phyloP scores from a whole-genome alignment of 164 flowering plant species.

The Chloranthus sessilifolius region DNA sequence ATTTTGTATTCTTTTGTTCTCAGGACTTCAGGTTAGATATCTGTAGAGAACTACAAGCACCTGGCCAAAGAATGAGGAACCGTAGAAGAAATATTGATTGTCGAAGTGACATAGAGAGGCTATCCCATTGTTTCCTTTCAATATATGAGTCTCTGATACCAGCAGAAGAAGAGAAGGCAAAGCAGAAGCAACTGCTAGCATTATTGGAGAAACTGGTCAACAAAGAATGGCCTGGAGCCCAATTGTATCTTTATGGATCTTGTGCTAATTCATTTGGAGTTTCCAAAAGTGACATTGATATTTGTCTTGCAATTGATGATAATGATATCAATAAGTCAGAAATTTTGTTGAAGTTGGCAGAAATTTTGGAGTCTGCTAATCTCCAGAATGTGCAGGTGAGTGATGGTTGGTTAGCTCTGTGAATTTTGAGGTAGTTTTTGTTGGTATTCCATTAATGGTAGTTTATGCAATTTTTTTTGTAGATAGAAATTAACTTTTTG shows the following conservation, averaged over 20 bases:
- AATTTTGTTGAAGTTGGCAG: constrained; percentile 76
- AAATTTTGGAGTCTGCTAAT: constrained; percentile 70
- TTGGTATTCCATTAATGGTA: too few species aligned
- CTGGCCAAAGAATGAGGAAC: constrained; percentile 53
- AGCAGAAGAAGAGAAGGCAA: constrained; percentile 78
- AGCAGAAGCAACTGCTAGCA: constrained; percentile 66
- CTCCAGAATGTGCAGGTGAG: constrained; percentile 91
- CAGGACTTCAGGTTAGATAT: constrained; percentile 64
- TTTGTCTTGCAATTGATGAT: constrained; percentile 76
- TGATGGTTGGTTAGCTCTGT: not conserved
- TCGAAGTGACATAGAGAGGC: constrained; percentile 57
- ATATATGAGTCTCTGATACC: constrained; percentile 83
- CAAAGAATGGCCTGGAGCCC: constrained; percentile 91
- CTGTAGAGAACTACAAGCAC: constrained; percentile 40
- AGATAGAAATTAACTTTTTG: too few species aligned
- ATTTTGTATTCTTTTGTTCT: constrained; percentile 7
- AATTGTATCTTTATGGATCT: constrained; percentile 78
- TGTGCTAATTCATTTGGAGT: constrained; percentile 96
- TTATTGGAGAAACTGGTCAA: constrained; percentile 64
- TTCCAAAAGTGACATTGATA: constrained; percentile 92
- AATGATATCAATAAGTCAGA: constrained; percentile 54
- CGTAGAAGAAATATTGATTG: constrained; percentile 40
- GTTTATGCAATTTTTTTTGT: too few species aligned
- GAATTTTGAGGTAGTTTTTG: not conserved
- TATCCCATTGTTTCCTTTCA: constrained; percentile 49